Base-by-base conservation (phyloP, 352 stramenopile species). In the Globisporangium echinulatum region DNA sequence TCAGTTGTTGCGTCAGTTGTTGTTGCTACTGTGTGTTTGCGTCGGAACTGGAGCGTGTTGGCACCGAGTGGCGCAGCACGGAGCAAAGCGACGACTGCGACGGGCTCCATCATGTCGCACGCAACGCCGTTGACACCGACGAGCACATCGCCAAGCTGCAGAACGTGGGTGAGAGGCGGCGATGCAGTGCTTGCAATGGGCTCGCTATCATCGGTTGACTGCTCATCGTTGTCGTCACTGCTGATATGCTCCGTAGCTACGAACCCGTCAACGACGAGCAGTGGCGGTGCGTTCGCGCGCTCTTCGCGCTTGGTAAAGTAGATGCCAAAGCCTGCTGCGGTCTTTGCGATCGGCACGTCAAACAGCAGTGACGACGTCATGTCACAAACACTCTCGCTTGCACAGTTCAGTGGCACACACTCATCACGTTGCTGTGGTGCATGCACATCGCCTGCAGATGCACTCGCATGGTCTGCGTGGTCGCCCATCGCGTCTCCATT, bases 241-340 rank as follows among this genome's bases (percentile, higher is more conserved):
- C 48, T 17, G 52, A 25, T 17, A 52, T 49, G 51, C 17, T 75
- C 62, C 25, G 25, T 2, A 33, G 25, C 25, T 11, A 79, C 63
- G 40, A 83, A 75, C 13, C 74, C 71, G 57, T 83, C 74, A 8
- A 80, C 69, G 3, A 50, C 60, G 15, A 83, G 58, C 42, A 33
- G 14, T 13, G 44, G n/a, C 55, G 25, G 25, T 33, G 3, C 51
- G 62, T 55, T 48, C 8, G 10, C 14, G 15, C 39, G 13, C 13
- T 5, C 2, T 2, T 63, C 59, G 19, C 54, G 63, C 47, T 67
- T 74, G 8, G 74, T 55, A 50, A 80, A 83, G 60, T 77, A 81
- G 40, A 83, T 77, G 4, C 71, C 71, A 19, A 83, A 71, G 0
- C 67, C 71, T 15, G 37, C 38, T 33, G 66, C 61, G 7, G 69